These are phyloP conservation scores for Solanum chacoense DNA, from an alignment of 305 asterid species.

Conservation along the genomic window DNA sequence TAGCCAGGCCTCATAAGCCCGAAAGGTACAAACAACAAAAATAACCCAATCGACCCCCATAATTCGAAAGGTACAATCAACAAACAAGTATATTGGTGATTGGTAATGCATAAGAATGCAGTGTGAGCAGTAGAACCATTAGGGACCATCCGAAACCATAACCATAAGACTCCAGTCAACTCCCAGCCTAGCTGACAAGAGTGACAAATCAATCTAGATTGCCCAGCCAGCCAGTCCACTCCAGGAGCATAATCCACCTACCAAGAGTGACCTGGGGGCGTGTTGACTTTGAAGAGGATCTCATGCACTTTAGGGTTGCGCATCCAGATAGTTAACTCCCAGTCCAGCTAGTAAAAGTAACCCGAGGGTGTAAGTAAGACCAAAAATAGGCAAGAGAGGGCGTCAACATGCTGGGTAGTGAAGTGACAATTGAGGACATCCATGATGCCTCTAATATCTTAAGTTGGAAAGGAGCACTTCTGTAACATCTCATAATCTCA, in stretches of 20 bases:
- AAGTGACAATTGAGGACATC: not conserved
- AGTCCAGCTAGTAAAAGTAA: not conserved
- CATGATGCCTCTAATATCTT: not conserved
- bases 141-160: not conserved
- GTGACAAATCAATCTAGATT: not conserved
- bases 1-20: not conserved
- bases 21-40: not conserved
- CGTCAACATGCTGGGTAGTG: not conserved
- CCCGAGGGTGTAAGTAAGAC: not conserved
- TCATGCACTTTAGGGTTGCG: not conserved
- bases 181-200: not conserved
- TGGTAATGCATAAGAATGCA: not conserved
- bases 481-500: not conserved
- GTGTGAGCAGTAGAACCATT: not conserved
- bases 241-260: not conserved
- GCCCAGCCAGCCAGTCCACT: not conserved
- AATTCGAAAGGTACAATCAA: not conserved
- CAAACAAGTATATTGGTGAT: not conserved
- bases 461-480: not conserved
- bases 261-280: not conserved
- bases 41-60: not conserved
- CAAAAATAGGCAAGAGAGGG: not conserved
- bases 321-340: not conserved
- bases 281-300: not conserved
- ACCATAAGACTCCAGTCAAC: not conserved